Percentiles rank a stretch among this genome's conserved stretches.
Conservation (phyloP, 23 red algal species). For the Chondrus crispus region DNA sequence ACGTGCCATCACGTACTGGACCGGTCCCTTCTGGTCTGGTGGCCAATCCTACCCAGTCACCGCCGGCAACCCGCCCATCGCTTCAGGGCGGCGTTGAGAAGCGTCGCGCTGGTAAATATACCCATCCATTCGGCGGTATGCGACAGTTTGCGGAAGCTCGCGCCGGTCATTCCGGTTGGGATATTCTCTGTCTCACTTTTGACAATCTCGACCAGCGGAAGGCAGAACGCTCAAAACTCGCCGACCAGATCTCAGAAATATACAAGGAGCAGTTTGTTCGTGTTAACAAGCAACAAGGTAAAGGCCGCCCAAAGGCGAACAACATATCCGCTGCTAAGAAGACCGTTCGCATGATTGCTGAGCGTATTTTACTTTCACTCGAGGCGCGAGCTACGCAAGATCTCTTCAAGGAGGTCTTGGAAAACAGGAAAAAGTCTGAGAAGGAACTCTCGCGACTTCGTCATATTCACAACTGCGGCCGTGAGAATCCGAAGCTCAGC, state of each 20-base stretch:
- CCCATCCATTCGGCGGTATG: slow-evolving; percentile 66
- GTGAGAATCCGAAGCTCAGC: slow-evolving; percentile 50
- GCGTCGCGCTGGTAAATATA: slow-evolving; percentile 54
- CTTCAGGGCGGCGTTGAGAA: slow-evolving; percentile 47
- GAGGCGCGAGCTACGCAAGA: slow-evolving; percentile 43
- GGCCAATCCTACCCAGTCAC: too few relatives aligned
- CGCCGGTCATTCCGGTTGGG: slow-evolving; percentile 54
- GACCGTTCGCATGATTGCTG: slow-evolving; percentile 66
- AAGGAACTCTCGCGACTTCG: slow-evolving; percentile 41
- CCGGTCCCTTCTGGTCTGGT: too few relatives aligned
- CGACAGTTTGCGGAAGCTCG: slow-evolving; percentile 65
- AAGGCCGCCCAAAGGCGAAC: slow-evolving; percentile 61
- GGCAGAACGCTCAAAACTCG: slow-evolving; percentile 36
- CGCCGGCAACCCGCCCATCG: not conserved
- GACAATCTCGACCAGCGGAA: slow-evolving; percentile 33
- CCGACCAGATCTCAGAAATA: slow-evolving; percentile 41
- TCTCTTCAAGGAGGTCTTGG: slow-evolving; percentile 43
- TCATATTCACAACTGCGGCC: slow-evolving; percentile 47
- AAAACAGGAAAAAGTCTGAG: slow-evolving; percentile 31
- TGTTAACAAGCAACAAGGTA: slow-evolving; percentile 49
- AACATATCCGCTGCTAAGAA: slow-evolving; percentile 74
- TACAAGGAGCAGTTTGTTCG: slow-evolving; percentile 68
- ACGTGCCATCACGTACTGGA: too few relatives aligned
- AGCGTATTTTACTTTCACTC: slow-evolving; percentile 54
- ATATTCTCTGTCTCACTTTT: slow-evolving; percentile 41